Percentiles rank a stretch among this genome's conserved stretches.
These are phyloP conservation scores for Penicillium canariense DNA, from an alignment of 495 filamentous ascomycete genomes.

Conservation along the genomic window DNA sequence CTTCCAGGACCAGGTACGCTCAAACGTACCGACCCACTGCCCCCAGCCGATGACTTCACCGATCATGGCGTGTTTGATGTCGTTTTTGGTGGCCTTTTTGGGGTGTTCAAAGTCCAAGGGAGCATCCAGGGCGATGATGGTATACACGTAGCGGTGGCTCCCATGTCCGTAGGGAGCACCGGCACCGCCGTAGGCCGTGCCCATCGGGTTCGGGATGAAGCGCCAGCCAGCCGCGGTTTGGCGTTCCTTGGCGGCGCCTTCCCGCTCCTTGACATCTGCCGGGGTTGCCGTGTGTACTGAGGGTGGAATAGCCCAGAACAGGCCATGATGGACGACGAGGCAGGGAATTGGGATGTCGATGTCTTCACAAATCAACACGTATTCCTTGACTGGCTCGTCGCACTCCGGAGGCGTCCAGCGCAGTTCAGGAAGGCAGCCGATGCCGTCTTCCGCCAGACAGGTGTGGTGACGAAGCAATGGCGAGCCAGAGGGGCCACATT, in stretches of 20 bases:
- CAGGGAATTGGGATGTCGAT: slow-evolving; percentile 49
- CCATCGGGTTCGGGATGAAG: slow-evolving; percentile 35
- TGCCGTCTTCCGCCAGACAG: slow-evolving; percentile 30
- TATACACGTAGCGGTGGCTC: slow-evolving; percentile 49
- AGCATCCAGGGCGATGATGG: slow-evolving; percentile 46
- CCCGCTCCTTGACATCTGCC: slow-evolving; percentile 32
- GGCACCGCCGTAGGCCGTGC: slow-evolving; percentile 38
- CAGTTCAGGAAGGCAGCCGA: slow-evolving; percentile 39
- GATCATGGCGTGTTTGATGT: slow-evolving; percentile 40
- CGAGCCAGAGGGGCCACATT: slow-evolving; percentile 39
- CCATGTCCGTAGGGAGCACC: slow-evolving; percentile 47
- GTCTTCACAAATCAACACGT: slow-evolving; percentile 51
- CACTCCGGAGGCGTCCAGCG: slow-evolving; percentile 33
- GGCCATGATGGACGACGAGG: slow-evolving; percentile 43
- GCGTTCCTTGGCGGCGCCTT: slow-evolving; percentile 13
- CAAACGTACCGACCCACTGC: slow-evolving; percentile 48
- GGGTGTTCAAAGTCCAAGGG: slow-evolving; percentile 31
- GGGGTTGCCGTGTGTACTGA: slow-evolving; percentile 27
- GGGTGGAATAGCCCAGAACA: slow-evolving; percentile 43
- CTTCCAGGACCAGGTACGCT: slow-evolving; percentile 35
- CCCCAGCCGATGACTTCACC: slow-evolving; percentile 52
- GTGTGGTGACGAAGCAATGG: slow-evolving; percentile 37
- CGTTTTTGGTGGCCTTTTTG: slow-evolving; percentile 37
- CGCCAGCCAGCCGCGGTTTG: slow-evolving; percentile 39
- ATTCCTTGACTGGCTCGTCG: slow-evolving; percentile 37